A percentile compares a stretch with the other conserved stretches of the same genome.
Conservation (phyloP, 257 asterid genomes). For the Nicotiana benthamiana region DNA sequence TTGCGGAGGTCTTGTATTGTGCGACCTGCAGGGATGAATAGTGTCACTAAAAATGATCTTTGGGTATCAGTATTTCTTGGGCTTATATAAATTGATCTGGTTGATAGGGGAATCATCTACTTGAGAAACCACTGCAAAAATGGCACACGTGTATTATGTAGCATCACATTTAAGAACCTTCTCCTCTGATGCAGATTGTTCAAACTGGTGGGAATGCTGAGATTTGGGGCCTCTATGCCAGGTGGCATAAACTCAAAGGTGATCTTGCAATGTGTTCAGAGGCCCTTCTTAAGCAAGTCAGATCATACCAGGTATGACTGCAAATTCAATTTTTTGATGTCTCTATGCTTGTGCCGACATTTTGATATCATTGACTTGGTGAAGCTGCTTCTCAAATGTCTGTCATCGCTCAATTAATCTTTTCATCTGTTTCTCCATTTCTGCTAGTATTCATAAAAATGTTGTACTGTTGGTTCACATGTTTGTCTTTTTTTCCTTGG, state of each 20-base stretch:
- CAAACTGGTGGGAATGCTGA: constrained; percentile 60
- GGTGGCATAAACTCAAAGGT: constrained; percentile 87
- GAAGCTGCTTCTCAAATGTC: background rate
- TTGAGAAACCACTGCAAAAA: background rate
- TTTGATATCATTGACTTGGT: too few relatives aligned
- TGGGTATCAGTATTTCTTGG: background rate
- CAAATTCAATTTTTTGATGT: background rate
- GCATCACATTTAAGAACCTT: background rate
- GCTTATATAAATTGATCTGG: background rate
- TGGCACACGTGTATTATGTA: background rate
- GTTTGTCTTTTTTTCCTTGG: background rate
- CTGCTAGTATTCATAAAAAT: background rate
- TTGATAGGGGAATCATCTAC: background rate
- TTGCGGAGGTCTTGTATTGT: background rate
- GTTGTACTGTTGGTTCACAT: background rate
- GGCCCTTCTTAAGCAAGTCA: constrained; percentile 86
- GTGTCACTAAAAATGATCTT: background rate
- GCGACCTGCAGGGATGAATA: background rate
- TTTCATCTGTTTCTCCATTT: background rate
- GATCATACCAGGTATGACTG: constrained; percentile 48
- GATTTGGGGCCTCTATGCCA: constrained; percentile 71
- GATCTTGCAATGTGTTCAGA: constrained; percentile 87
- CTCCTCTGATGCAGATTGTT: constrained; percentile 30
- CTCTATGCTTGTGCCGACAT: background rate
- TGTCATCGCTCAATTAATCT: background rate